Evolutionary conservation across 78 protist genomes (phyloP), one percentile per base, ranked within the genome.

Genomic region (Isochrysis galbana): DNA sequence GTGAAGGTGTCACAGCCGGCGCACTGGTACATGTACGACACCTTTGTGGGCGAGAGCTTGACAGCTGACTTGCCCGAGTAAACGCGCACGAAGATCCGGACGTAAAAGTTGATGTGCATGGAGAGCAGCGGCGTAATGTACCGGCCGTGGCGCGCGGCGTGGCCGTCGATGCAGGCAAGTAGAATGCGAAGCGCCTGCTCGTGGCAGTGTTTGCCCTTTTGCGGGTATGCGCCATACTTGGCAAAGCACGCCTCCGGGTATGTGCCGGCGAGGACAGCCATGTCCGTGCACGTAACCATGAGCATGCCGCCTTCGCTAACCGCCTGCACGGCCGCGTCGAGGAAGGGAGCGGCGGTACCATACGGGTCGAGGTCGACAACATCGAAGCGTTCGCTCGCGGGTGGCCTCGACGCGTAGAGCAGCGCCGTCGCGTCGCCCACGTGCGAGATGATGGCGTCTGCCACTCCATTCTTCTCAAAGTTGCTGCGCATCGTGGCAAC

Each of bases 351-450:
- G 23, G 99, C 98, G 1, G 99, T 69, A 39, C 99, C 99, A 77
- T 99, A 99, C 21, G 99, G 99, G 89, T 99, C 99, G 26, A 99
- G 96, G 86, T 99, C 99, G 25, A 99, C 93, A 39, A 98, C 38
- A 5, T 44, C 45, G 70, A 54, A 54, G 39, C 70, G 74, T 17
- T 5, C 23, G 74, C 29, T 21, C 25, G 51, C 44, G 29, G 44
- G 45, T 38, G 5, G 61, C 51, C 34, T 44, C 51, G 34, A 5
- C 34, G 1, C 39, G n/a, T 55, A 29, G 32, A 54, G 46, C 32
- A 42, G 0, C 54, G 38, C 26, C 48, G 7, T 14, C 77, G 94
- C 94, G 36, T 48, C 92, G 69, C 83, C 47, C 32, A 41, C 14
- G 19, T 0, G 0, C 32, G 47, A 22, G 17, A 0, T 0, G 54